Percentiles rank a stretch among this genome's conserved stretches.
Evolutionary conservation across 306 rosid genomes (phyloP).

Genomic region (Casuarina glauca): DNA sequence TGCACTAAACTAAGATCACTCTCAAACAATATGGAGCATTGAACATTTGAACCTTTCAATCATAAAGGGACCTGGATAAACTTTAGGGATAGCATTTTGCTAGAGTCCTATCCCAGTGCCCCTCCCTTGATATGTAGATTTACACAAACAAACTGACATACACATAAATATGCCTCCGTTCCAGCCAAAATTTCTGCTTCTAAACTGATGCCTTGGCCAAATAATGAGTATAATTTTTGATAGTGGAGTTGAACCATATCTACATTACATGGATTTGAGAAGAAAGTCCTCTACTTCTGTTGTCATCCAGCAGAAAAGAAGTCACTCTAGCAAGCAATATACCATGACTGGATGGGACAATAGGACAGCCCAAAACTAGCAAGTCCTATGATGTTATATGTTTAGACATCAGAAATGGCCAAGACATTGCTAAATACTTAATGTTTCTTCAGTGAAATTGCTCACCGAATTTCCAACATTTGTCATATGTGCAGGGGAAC

Average conservation of each 20-base stretch:
- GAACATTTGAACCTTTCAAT: neutral
- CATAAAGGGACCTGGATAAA: neutral
- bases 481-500: slow-evolving; percentile 29
- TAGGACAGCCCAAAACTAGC: neutral
- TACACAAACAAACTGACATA: neutral
- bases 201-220: neutral
- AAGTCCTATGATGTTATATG: neutral
- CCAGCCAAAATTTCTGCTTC: neutral
- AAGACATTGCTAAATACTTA: slow-evolving; percentile 42
- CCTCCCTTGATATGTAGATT: neutral
- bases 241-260: neutral
- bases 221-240: neutral
- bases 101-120: neutral
- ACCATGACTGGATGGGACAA: neutral
- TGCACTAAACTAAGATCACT: slow-evolving; percentile 16
- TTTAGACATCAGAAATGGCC: neutral
- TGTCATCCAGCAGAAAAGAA: neutral
- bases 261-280: neutral
- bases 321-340: neutral
- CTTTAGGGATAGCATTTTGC: neutral
- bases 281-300: neutral
- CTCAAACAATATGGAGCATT: neutral
- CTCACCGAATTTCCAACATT: slow-evolving; percentile 37
- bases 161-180: neutral
- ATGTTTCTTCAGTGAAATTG: slow-evolving; percentile 45